These are phyloP conservation scores for Butyriboletus loyo DNA, from an alignment of 768 basidiomycete species.

Conservation along the genomic window DNA sequence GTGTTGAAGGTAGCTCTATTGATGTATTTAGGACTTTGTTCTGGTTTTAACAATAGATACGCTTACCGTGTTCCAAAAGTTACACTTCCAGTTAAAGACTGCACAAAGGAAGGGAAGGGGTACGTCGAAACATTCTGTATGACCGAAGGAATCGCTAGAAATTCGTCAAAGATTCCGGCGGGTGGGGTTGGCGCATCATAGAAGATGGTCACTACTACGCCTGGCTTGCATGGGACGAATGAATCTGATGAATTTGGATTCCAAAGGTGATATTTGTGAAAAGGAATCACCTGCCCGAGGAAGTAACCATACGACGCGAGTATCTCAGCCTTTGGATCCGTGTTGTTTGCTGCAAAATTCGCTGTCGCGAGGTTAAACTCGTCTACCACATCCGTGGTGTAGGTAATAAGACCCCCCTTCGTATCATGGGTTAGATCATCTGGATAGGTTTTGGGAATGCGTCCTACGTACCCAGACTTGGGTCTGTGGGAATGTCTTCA, in stretches of 20 bases:
- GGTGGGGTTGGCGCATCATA: constrained; percentile 45
- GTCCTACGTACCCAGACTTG: constrained; percentile 52
- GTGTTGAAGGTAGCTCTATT: constrained; percentile 6
- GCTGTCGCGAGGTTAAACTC: constrained; percentile 17
- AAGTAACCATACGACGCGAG: constrained; percentile 42
- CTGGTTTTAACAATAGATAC: neutral
- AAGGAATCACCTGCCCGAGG: neutral
- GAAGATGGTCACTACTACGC: constrained; percentile 40
- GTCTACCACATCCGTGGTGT: constrained; percentile 9
- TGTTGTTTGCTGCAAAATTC: constrained; percentile 8
- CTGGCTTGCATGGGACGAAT: neutral
- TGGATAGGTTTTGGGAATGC: too few species aligned
- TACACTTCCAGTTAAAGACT: neutral
- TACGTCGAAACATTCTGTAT: constrained; percentile 4
- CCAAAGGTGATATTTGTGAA: too few species aligned
- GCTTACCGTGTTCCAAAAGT: constrained; percentile 5
- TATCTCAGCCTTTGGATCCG: constrained; percentile 32
- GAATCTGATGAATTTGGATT: neutral
- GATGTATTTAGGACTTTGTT: neutral
- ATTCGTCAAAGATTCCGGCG: constrained; percentile 18
- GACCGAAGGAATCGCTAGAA: constrained; percentile 21
- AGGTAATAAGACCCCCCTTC: constrained; percentile 51
- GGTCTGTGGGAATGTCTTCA: constrained; percentile 51
- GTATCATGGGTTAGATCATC: neutral
- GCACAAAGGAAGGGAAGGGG: constrained; percentile 17